Base-by-base conservation (phyloP, 2,329 filamentous ascomycete species). In the Colletotrichum salicis region DNA sequence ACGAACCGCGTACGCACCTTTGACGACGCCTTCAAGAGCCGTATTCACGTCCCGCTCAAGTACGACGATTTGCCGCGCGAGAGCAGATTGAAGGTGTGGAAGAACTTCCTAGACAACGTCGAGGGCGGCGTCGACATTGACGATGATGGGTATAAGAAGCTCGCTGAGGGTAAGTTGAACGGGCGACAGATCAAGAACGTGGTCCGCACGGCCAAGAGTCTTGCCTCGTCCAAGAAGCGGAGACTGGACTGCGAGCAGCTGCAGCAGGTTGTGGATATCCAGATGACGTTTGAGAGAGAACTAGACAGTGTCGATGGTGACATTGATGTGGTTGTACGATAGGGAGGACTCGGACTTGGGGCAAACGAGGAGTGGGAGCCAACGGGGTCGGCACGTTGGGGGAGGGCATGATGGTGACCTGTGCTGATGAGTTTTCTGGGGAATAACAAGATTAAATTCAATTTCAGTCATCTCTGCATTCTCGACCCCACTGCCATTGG, bases 21-120 rank as follows among this genome's bases (percentile, higher is more conserved):
- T 77, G 95, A 97, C 77, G 94, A 96, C 73, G 95, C 95, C 0
- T 97, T 97, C 85, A 93, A 96, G 79, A 94, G 91, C 11, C 90
- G 95, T 29, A 97, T 97, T 73, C 94, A 97, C 80, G 92, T 97
- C 76, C 93, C 94, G 0, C 85, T 97, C 10, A 88, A 93, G 33
- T 97, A 97, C 81, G 93, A 93, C 52, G 90, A 92, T 60, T 86
- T 97, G 11, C 91, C 91, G 54, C 80, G 84, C 12, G 92, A 92
- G 77, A 94, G 94, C 15, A 92, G 93, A 82, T 91, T 71, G 15
- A 65, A 52, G 52, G 71, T 73, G 35, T 73, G 71, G 71, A 37
- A 54, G 31, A 71, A 76, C 52, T 70, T 71, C 7, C 22, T 71
- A 27, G 54, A 51, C 19, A 22, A 33, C 3, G 58, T 73, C 22